Conservation (phyloP, 192 early-diverging fungal genomes). For the Thoreauomyces humboldtii region DNA sequence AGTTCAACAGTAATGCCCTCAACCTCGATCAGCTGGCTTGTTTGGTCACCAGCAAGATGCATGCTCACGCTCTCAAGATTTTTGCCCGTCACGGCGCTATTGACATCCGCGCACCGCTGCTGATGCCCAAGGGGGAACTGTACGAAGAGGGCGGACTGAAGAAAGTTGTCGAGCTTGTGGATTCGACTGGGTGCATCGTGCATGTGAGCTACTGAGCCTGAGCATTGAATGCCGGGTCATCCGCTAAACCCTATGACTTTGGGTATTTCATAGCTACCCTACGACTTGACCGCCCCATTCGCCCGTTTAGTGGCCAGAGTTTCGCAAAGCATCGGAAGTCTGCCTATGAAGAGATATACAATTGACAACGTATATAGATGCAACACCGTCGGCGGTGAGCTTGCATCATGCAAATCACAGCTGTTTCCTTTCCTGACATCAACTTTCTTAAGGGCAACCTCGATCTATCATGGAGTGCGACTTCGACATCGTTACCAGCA, state of each 20-base stretch:
- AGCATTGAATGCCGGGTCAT: too few relatives aligned
- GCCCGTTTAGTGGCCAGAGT: slow-evolving; percentile 73
- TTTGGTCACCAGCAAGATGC: slow-evolving; percentile 22
- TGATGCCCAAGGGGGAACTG: slow-evolving; percentile 67
- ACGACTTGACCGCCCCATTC: slow-evolving; percentile 90
- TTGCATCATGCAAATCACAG: too few relatives aligned
- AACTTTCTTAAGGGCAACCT: slow-evolving; percentile 71
- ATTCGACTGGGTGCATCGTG: slow-evolving; percentile 77
- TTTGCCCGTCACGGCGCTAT: slow-evolving; percentile 84
- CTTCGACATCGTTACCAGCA: slow-evolving; percentile 84
- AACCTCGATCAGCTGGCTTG: slow-evolving; percentile 49
- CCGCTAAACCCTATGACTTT: not conserved
- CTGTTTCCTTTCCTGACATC: not conserved
- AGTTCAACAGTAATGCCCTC: slow-evolving; percentile 57
- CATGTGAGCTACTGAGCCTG: slow-evolving; percentile 25
- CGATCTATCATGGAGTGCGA: slow-evolving; percentile 73
- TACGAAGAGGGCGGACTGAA: slow-evolving; percentile 38
- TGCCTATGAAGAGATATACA: slow-evolving; percentile 74
- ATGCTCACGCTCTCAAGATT: slow-evolving; percentile 67
- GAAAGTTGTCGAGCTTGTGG: slow-evolving; percentile 74
- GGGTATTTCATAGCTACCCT: slow-evolving; percentile 50
- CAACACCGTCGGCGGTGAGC: slow-evolving; percentile 80
- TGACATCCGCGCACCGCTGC: slow-evolving; percentile 74
- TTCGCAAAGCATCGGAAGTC: slow-evolving; percentile 35
- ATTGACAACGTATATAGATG: slow-evolving; percentile 82